phyloP scores from a whole-genome alignment of 306 rosid genomes.

The Cucurbita maxima region DNA sequence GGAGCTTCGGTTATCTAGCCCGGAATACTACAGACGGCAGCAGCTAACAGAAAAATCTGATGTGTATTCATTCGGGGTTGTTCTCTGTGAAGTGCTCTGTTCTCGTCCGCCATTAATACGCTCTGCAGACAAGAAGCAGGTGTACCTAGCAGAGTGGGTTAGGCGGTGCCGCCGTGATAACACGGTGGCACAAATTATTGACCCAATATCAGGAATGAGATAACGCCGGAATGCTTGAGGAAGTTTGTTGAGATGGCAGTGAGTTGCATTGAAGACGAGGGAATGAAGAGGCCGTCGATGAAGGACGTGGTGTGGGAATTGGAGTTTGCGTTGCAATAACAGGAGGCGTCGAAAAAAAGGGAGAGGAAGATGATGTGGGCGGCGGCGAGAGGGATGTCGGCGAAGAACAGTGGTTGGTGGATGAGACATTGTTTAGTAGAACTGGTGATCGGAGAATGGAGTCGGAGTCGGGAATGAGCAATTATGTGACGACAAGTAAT shows the following conservation, averaged over 20 bases:
- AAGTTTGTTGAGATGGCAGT: neutral
- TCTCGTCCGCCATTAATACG: constrained; percentile 20
- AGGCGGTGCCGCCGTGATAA: constrained; percentile 15
- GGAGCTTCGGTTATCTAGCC: constrained; percentile 16
- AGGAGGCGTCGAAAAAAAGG: constrained; percentile 5
- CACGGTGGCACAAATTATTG: neutral
- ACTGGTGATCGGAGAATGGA: neutral
- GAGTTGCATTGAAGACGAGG: constrained; percentile 32
- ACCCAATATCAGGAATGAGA: neutral
- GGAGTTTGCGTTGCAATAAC: neutral
- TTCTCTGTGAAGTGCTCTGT: constrained; percentile 33
- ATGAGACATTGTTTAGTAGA: neutral
- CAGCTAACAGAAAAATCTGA: constrained; percentile 32
- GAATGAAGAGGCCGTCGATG: constrained; percentile 27
- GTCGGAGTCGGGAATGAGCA: neutral
- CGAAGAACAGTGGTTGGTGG: neutral
- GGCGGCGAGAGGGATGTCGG: neutral
- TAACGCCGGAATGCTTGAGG: neutral
- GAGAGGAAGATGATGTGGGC: neutral
- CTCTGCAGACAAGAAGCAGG: constrained; percentile 8
- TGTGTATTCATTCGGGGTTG: constrained; percentile 47
- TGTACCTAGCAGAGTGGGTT: constrained; percentile 21
- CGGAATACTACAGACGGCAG: constrained; percentile 12
- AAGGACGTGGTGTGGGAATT: constrained; percentile 23
- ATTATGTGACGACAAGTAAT: neutral